Conservation (phyloP, 331 rosid genomes). For the Stylosanthes scabra region DNA sequence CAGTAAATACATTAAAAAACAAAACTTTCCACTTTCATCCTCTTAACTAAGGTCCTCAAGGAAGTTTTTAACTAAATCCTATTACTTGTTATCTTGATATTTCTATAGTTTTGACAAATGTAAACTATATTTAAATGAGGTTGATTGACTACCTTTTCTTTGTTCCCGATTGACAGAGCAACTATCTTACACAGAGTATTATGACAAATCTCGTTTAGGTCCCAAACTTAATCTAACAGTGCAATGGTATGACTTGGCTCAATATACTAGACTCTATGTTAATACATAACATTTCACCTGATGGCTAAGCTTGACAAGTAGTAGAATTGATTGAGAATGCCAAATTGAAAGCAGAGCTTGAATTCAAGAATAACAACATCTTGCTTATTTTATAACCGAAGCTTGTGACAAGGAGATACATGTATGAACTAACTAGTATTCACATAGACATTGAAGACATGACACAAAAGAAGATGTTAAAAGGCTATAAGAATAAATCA, state of each 20-base stretch:
- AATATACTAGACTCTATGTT: too few species aligned
- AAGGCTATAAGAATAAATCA: slow-evolving; percentile 45
- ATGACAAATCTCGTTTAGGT: too few species aligned
- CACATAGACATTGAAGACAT: slow-evolving; percentile 4
- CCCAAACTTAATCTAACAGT: too few species aligned
- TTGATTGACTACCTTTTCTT: neutral
- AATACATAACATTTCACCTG: neutral
- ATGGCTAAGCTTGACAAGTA: neutral
- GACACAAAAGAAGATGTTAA: neutral
- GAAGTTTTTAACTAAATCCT: too few species aligned
- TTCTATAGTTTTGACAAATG: too few species aligned
- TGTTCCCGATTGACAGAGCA: neutral
- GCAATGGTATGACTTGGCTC: too few species aligned
- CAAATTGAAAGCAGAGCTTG: neutral
- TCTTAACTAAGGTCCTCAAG: too few species aligned
- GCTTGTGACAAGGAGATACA: neutral
- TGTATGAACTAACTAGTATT: slow-evolving; percentile 29
- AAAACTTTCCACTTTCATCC: too few species aligned
- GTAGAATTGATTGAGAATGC: neutral
- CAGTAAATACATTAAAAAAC: too few species aligned
- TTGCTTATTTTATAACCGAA: neutral
- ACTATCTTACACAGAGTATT: neutral
- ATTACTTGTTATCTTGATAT: too few species aligned
- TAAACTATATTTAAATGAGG: neutral
- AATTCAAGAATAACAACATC: neutral